A percentile compares a stretch with the other conserved stretches of the same genome.
phyloP scores from a whole-genome alignment of 441 rosid genomes.

The Sinapis alba region DNA sequence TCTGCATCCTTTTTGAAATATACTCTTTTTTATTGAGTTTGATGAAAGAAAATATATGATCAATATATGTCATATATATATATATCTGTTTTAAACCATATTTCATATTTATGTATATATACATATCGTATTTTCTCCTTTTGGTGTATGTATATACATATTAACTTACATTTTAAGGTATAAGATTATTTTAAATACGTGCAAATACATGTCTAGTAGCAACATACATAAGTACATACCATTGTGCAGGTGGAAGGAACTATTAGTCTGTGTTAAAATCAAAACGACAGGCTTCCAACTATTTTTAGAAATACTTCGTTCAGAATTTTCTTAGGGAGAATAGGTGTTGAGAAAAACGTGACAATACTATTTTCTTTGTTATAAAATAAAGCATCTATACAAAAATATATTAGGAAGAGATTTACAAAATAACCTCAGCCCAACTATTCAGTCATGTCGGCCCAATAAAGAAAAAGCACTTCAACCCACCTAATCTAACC shows the following conservation, averaged over 20 bases:
- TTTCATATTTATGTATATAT: neutral
- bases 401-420: neutral
- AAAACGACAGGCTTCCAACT: neutral
- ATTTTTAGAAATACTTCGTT: neutral
- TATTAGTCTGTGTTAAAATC: neutral
- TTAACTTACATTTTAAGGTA: neutral
- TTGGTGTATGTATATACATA: neutral
- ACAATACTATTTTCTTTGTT: neutral
- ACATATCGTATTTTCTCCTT: neutral
- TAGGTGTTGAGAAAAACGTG: neutral
- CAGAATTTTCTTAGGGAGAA: neutral
- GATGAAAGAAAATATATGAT: neutral
- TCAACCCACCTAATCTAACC: constrained; percentile 4
- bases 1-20: neutral
- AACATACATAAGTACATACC: neutral
- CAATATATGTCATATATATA: neutral
- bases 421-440: constrained; percentile 9
- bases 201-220: no score
- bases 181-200: neutral
- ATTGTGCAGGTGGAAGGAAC: neutral
- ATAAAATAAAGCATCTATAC: neutral
- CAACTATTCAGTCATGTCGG: constrained; percentile 21
- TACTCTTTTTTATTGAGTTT: neutral
- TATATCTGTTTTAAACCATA: neutral
- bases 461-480: constrained; percentile 17